A percentile compares a stretch with the other conserved stretches of the same genome.
Conservation (phyloP, 306 rosid species). For the Cicer yamashitae region DNA sequence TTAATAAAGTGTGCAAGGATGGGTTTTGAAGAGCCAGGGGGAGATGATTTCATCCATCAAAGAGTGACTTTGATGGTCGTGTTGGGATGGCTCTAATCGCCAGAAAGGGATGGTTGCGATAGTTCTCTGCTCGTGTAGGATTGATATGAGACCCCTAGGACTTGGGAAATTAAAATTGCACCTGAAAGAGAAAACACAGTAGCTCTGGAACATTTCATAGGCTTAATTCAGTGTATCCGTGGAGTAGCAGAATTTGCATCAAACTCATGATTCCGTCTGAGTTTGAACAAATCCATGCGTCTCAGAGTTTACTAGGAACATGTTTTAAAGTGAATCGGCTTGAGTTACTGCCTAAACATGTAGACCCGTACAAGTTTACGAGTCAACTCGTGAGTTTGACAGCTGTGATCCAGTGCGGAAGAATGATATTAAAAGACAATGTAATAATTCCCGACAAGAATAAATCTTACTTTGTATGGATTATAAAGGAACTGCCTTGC, state of each 20-base stretch:
- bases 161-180: background rate
- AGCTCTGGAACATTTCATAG: background rate
- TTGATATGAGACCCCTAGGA: background rate
- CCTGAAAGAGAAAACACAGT: background rate
- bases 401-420: background rate
- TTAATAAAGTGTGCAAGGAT: background rate
- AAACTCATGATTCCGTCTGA: background rate
- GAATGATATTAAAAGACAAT: slow-evolving; percentile 12
- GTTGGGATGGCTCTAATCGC: background rate
- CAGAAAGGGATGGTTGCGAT: background rate
- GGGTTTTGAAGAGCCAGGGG: background rate
- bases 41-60: background rate
- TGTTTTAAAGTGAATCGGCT: background rate
- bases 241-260: background rate
- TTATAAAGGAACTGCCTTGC: slow-evolving; percentile 89
- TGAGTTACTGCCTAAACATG: background rate
- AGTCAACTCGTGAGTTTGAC: background rate
- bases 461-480: slow-evolving; percentile 78
- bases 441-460: slow-evolving; percentile 31
- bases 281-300: background rate
- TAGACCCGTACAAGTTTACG: background rate
- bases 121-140: background rate
- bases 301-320: background rate
- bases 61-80: background rate
- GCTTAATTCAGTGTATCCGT: background rate